Percentiles rank a stretch among this genome's conserved stretches.
phyloP scores from a whole-genome alignment of 2,329 filamentous ascomycete genomes.

The Cercospora sesami region DNA sequence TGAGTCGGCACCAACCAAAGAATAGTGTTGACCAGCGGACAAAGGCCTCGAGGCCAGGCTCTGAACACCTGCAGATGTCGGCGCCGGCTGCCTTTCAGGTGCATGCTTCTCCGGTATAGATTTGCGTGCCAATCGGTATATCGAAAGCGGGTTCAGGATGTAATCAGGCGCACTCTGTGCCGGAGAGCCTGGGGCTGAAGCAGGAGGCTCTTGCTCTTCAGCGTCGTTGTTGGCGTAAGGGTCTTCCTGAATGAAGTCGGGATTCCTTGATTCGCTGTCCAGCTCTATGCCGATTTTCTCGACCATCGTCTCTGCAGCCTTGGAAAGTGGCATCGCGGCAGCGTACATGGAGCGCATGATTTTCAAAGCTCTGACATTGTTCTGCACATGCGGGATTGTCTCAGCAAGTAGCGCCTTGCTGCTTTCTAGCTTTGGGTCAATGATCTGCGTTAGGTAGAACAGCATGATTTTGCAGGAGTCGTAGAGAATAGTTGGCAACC shows the following conservation, averaged over 20 bases:
- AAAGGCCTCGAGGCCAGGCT: neutral
- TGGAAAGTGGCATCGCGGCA: constrained; percentile 25
- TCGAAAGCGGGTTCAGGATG: constrained; percentile 29
- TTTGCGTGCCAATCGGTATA: constrained; percentile 31
- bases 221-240: constrained; percentile 28
- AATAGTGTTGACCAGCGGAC: constrained; percentile 13
- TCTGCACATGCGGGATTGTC: constrained; percentile 28
- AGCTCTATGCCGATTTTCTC: constrained; percentile 29
- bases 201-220: constrained; percentile 19
- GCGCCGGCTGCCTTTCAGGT: constrained; percentile 24
- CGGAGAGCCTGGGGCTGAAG: constrained; percentile 27
- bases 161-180: constrained; percentile 32
- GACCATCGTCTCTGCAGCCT: constrained; percentile 29
- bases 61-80: neutral
- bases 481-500: constrained; percentile 30
- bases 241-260: constrained; percentile 29
- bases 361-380: constrained; percentile 30
- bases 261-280: constrained; percentile 21
- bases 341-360: constrained; percentile 32
- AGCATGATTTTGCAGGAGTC: constrained; percentile 33
- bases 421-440: constrained; percentile 26
- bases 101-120: constrained; percentile 31
- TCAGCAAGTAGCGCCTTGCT: constrained; percentile 27
- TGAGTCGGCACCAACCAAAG: constrained; percentile 18
- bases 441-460: constrained; percentile 30